Evolutionary conservation across 371 early-diverging fungal genomes (phyloP).

Genomic region (Paraphysoderma sedebokerense): DNA sequence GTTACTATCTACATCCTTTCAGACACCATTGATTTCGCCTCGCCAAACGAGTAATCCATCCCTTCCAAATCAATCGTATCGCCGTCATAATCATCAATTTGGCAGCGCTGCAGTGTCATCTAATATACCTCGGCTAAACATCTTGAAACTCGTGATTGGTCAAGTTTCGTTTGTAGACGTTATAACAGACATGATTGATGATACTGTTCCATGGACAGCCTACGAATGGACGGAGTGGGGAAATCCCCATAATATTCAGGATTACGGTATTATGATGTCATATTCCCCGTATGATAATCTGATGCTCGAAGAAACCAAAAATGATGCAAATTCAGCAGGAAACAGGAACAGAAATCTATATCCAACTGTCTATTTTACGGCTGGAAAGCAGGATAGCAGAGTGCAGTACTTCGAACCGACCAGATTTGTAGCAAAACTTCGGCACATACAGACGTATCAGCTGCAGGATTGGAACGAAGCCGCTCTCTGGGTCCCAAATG

Average conservation of each 20-base stretch:
- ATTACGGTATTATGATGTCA: slow-evolving; percentile 21
- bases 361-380: neutral
- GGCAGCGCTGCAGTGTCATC: too few species aligned
- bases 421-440: slow-evolving; percentile 29
- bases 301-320: slow-evolving; percentile 12
- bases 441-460: slow-evolving; percentile 15
- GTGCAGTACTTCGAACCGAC: slow-evolving; percentile 31
- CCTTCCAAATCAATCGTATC: too few species aligned
- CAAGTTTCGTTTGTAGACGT: slow-evolving; percentile 38
- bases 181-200: slow-evolving; percentile 23
- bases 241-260: slow-evolving; percentile 15
- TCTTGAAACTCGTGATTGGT: slow-evolving; percentile 20
- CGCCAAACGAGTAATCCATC: too few species aligned
- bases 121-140: too few species aligned
- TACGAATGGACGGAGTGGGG: slow-evolving; percentile 39
- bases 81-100: too few species aligned
- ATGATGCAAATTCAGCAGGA: neutral
- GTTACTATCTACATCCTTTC: too few species aligned
- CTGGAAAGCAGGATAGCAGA: slow-evolving; percentile 21
- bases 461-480: too few species aligned
- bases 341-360: neutral
- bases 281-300: slow-evolving; percentile 35
- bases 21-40: too few species aligned
- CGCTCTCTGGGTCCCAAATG: too few species aligned
- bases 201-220: slow-evolving; percentile 32